These are phyloP conservation scores for Fusarium pilosicola DNA, from an alignment of 2,329 filamentous ascomycete genomes.

Conservation along the genomic window DNA sequence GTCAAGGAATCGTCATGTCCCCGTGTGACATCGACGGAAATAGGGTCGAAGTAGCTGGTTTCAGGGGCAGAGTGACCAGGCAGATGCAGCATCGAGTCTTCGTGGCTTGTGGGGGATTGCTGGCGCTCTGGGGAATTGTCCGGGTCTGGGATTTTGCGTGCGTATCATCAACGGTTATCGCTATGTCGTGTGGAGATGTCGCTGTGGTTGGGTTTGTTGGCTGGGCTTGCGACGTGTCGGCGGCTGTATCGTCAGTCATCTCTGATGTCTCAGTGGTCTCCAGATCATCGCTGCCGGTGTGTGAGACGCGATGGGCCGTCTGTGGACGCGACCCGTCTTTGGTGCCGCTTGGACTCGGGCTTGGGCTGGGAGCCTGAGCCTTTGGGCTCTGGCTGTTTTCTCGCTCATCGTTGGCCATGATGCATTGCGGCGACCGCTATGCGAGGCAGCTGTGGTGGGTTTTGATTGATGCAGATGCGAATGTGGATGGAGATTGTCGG, in stretches of 20 bases:
- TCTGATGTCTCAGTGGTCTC: conserved; percentile 31
- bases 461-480: conserved; percentile 12
- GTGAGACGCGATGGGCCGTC: conserved; percentile 43
- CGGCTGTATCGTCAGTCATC: conserved; percentile 25
- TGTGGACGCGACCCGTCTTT: conserved; percentile 35
- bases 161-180: conserved; percentile 29
- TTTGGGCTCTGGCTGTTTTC: conserved; percentile 34
- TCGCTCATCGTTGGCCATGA: conserved; percentile 51
- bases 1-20: conserved; percentile 59
- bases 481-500: conserved; percentile 24
- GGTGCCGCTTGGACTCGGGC: neutral
- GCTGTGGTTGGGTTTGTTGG: conserved; percentile 18
- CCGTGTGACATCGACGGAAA: conserved; percentile 49
- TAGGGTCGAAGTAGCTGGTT: conserved; percentile 56
- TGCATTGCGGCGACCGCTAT: conserved; percentile 45
- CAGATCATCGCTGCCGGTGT: conserved; percentile 13
- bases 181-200: conserved; percentile 24
- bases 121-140: conserved; percentile 1
- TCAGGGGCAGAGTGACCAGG: conserved; percentile 45
- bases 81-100: conserved; percentile 29
- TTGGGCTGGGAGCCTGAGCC: conserved; percentile 28
- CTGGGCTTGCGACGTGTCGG: conserved; percentile 20
- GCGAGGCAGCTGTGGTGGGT: conserved; percentile 4
- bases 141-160: conserved; percentile 14
- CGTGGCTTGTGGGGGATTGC: conserved; percentile 14